Percentiles rank a stretch among this genome's conserved stretches.
Conservation (phyloP, 345 rosid genomes). For the Salix exigua region DNA sequence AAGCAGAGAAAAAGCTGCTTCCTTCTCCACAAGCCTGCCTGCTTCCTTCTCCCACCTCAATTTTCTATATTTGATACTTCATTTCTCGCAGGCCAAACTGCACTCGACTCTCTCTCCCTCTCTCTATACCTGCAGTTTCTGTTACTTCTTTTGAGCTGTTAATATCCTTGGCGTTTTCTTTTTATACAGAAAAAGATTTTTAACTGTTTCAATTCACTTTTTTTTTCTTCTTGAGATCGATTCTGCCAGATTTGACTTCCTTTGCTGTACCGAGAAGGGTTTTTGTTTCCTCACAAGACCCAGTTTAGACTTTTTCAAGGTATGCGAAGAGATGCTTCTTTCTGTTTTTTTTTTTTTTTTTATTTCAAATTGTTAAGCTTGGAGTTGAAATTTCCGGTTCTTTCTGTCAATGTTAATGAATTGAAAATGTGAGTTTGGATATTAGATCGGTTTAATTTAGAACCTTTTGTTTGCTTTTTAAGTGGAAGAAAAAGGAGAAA, state of each 20-base stretch:
- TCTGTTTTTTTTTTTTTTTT: background rate
- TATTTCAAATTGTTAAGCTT: background rate
- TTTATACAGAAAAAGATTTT: background rate
- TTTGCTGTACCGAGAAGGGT: slow-evolving; percentile 1
- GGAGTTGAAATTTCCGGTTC: background rate
- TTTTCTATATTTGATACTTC: background rate
- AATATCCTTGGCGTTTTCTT: background rate
- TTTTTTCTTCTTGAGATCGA: slow-evolving; percentile 22
- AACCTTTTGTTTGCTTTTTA: slow-evolving; percentile 15
- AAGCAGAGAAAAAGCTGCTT: slow-evolving; percentile 43
- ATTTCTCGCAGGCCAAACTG: slow-evolving; percentile 41
- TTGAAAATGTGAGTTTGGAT: slow-evolving; percentile 6
- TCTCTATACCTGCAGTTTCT: background rate
- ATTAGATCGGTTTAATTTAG: slow-evolving; percentile 38
- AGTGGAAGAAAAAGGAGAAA: background rate
- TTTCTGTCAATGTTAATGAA: background rate
- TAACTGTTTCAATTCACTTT: background rate
- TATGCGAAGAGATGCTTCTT: slow-evolving; percentile 6
- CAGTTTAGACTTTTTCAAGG: slow-evolving; percentile 20
- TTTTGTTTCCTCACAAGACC: background rate
- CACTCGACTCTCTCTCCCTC: slow-evolving; percentile 1
- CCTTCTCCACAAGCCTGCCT: slow-evolving; percentile 42
- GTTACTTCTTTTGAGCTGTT: background rate
- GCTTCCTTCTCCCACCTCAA: slow-evolving; percentile 24
- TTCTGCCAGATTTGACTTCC: slow-evolving; percentile 10